Evolutionary conservation across 2,329 filamentous ascomycete species (phyloP).

Genomic region (Fusarium verticillioides): DNA sequence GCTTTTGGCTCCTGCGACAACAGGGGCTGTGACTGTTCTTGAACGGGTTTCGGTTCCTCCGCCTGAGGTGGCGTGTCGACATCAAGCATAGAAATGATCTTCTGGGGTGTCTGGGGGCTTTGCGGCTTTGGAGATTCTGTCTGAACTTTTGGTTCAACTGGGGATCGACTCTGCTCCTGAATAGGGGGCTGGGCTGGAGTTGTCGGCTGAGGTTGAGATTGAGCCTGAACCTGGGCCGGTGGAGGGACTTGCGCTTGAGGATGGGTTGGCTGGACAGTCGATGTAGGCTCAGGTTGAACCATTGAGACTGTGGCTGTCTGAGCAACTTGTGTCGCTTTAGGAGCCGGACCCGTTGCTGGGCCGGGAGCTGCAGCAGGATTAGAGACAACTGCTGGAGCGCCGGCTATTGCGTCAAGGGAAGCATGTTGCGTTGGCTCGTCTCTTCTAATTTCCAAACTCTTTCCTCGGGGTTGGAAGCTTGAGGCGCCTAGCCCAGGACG

Average conservation of each 20-base stretch:
- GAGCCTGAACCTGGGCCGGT: not conserved
- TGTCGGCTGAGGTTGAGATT: constrained; percentile 2
- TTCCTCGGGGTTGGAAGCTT: constrained; percentile 54
- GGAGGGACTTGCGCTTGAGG: constrained; percentile 1
- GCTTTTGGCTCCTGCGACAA: constrained; percentile 2
- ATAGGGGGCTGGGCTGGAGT: not conserved
- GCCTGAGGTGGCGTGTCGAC: constrained; percentile 20
- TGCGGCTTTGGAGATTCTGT: not conserved
- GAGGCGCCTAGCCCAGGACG: constrained; percentile 42
- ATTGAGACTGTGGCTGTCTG: constrained; percentile 20
- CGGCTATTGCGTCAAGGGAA: constrained; percentile 22
- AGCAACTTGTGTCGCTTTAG: constrained; percentile 7
- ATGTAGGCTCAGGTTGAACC: constrained; percentile 18
- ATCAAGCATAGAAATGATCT: constrained; percentile 30
- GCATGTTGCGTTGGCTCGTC: constrained; percentile 41
- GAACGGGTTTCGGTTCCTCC: constrained; percentile 6
- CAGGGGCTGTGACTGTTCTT: constrained; percentile 3
- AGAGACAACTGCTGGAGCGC: constrained; percentile 13
- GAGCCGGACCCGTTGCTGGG: not conserved
- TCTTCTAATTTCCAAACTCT: constrained; percentile 61
- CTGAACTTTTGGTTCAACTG: not conserved
- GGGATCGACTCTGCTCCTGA: not conserved
- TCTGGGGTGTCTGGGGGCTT: constrained; percentile 5
- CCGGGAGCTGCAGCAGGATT: constrained; percentile 3
- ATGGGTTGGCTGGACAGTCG: constrained; percentile 8